Base-by-base conservation (phyloP, 164 flowering plant genomes). In the Berberis vulgaris region DNA sequence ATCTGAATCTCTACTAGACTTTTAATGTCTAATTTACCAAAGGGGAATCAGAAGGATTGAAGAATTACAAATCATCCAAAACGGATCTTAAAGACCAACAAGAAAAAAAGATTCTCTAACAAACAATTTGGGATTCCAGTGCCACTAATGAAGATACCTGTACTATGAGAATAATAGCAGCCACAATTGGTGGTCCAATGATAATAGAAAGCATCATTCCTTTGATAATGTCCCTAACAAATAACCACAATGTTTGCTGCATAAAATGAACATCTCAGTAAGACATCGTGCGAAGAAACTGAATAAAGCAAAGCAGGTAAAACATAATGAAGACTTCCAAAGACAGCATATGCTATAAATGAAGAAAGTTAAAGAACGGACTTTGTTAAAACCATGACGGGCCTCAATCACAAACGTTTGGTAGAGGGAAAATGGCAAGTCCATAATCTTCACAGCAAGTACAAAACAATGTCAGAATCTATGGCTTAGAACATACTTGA, bases 361-460 rank as follows among this genome's bases (percentile, higher is more conserved):
- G 9, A 2, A 47, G 58, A 7, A 56, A 26, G 26, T 26, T 26
- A 26, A 26, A 26, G 26, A 26, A 77, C 83, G 9, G 59, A 91
- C 99, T 69, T 95, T 95, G 70, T 95, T 95, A 77, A 95, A 95
- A 72, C 99, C 99, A 74, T 95, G 99, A 47, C 91, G 92, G 13
- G 87, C 83, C 80, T 95, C 99, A 74, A 95, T 60, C 39, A 67
- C 70, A 13, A 95, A 95, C n/a, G 98, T 95, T 57, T 98, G 91
- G 80, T 86, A 91, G 47, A 95, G 73, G 11, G 98, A 95, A 65
- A 95, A 95, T 54, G 99, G 99, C 76, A 95, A 78, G 74, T 95
- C 99, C 45, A 96, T 88, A 38, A 95, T 80, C 98, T 95, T 96
- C 79, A 83, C 5, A 45, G 7, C 11, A 26, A 41, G 59, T 60